Evolutionary conservation across 345 rosid genomes (phyloP), one percentile per base, ranked within the genome.

Genomic region (Corchorus capsularis): DNA sequence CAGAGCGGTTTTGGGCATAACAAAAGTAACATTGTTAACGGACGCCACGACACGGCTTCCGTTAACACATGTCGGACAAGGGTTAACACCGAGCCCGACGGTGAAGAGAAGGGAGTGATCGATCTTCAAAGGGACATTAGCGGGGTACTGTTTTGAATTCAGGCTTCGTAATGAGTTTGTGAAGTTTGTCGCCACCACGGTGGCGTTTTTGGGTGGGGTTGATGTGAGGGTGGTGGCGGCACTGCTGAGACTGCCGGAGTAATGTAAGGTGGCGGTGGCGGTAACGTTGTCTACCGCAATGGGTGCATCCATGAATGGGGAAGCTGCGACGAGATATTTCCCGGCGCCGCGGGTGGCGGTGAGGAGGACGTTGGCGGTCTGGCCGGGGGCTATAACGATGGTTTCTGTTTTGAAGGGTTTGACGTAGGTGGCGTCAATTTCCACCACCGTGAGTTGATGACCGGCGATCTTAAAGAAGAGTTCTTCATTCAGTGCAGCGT

Each of bases 401-500:
- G 90, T 82, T 67, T 93, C 91, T 5, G 89, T 93, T 63, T 77
- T 83, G 81, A 94, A 90, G 11, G 98, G 93, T 72, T 94, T 94
- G 3, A 87, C 88, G 57, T 94, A 93, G 0, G 84, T 22, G 52
- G 98, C 98, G 52, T 94, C 98, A 6, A 93, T 98, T 69, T 94
- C 98, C 1, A 94, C 94, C 9, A 94, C 89, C 4, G 91, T 93
- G 85, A 94, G 87, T 43, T 86, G 80, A 78, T 94, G 98, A 65
- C 92, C 86, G 17, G 98, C 98, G 47, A 94, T 83, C 63, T 90
- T 90, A 77, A 94, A 90, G 81, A 94, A 93, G 77, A 93, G 92
- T 45, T 94, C 97, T 73, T 91, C 97, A 83, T 94, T 93, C 43
- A 94, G 85, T 69, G 94, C 99, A 37, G 99, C 96, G 46, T 90